These are phyloP conservation scores for Chaetomiaceae sp. DNA, from an alignment of 2,329 filamentous ascomycete species.

Conservation along the genomic window DNA sequence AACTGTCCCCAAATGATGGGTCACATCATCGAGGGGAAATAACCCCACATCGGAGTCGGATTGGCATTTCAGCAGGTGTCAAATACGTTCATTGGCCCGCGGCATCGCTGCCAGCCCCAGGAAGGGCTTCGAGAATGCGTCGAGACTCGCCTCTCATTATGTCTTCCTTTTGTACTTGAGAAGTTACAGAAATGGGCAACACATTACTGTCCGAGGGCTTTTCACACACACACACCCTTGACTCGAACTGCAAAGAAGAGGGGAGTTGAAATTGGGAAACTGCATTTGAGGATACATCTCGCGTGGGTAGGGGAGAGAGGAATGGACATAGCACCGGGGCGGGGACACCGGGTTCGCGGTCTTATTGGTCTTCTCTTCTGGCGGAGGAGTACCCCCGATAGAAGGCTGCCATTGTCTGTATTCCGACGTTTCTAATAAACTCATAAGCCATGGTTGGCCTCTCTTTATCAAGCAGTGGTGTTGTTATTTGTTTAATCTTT, in stretches of 20 bases:
- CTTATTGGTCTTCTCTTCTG: slow-evolving; percentile 9
- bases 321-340: slow-evolving; percentile 4
- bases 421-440: slow-evolving; percentile 14
- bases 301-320: not conserved
- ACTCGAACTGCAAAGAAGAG: not conserved
- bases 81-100: not conserved
- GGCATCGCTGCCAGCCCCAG: slow-evolving; percentile 7
- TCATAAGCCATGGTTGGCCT: not conserved
- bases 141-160: slow-evolving; percentile 18
- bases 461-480: not conserved
- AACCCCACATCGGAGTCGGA: slow-evolving; percentile 9
- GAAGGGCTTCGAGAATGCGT: slow-evolving; percentile 9
- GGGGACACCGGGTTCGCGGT: not conserved
- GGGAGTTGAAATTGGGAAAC: not conserved
- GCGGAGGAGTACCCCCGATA: not conserved
- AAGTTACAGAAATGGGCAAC: slow-evolving; percentile 4
- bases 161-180: slow-evolving; percentile 8
- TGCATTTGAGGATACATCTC: slow-evolving; percentile 4
- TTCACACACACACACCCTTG: not conserved
- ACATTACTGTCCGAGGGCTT: not conserved
- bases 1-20: not conserved
- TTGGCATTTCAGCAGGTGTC: slow-evolving; percentile 5
- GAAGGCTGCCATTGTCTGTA: slow-evolving; percentile 11
- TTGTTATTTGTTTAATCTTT: too few relatives aligned
- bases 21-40: slow-evolving; percentile 7